These are phyloP conservation scores for Trametes sp. DNA, from an alignment of 1,284 basidiomycete species.

Conservation along the genomic window DNA sequence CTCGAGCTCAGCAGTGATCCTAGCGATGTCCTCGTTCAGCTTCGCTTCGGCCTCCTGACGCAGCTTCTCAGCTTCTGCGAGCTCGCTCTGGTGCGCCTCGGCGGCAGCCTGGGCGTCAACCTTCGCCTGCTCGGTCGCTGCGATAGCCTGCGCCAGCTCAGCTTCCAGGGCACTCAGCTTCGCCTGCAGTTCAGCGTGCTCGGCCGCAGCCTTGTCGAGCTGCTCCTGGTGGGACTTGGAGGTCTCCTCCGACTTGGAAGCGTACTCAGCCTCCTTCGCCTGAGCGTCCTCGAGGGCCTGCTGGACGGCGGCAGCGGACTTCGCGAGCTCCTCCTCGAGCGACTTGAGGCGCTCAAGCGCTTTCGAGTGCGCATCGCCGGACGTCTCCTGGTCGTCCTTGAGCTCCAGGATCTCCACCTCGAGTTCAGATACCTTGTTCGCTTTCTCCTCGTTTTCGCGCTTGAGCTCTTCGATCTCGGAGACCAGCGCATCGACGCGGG, in stretches of 20 bases:
- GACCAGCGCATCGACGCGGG: slow-evolving; percentile 54
- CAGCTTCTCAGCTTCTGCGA: slow-evolving; percentile 57
- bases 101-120: slow-evolving; percentile 52
- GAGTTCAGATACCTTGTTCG: slow-evolving; percentile 78
- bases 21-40: slow-evolving; percentile 64
- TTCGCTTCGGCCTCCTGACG: slow-evolving; percentile 60
- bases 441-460: slow-evolving; percentile 76
- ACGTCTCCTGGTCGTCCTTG: slow-evolving; percentile 72
- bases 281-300: slow-evolving; percentile 60
- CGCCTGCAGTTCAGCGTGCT: slow-evolving; percentile 53
- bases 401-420: slow-evolving; percentile 83
- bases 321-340: slow-evolving; percentile 60
- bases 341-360: slow-evolving; percentile 55
- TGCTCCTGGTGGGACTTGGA: slow-evolving; percentile 55
- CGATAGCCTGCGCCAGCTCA: slow-evolving; percentile 53
- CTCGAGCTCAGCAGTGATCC: slow-evolving; percentile 67
- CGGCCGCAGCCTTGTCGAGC: slow-evolving; percentile 52
- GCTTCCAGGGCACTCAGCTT: slow-evolving; percentile 56
- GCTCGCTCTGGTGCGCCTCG: slow-evolving; percentile 53
- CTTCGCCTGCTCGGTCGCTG: slow-evolving; percentile 57
- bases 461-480: slow-evolving; percentile 64
- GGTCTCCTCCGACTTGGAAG: slow-evolving; percentile 49
- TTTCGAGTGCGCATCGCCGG: slow-evolving; percentile 63
- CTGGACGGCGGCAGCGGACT: slow-evolving; percentile 55
- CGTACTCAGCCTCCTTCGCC: slow-evolving; percentile 57